Conservation (phyloP, 164 flowering plant genomes). For the Warburgia ugandensis region DNA sequence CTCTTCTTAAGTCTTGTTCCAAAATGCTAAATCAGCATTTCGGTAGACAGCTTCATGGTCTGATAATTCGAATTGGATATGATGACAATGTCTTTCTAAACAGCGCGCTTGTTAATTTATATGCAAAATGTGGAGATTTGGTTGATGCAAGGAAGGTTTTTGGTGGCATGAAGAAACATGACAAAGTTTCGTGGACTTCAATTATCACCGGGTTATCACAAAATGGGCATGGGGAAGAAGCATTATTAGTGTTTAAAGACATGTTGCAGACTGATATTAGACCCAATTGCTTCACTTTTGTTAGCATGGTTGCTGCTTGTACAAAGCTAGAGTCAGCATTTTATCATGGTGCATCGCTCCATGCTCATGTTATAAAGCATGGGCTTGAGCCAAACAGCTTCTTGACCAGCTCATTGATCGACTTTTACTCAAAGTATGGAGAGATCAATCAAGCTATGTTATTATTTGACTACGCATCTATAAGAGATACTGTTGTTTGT, state of each 20-base stretch:
- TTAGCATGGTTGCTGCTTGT: constrained; percentile 28
- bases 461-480: constrained; percentile 17
- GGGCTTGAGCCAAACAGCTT: constrained; percentile 26
- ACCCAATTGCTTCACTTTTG: constrained; percentile 40
- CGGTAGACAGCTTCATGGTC: constrained; percentile 40
- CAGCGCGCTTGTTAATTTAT: constrained; percentile 38
- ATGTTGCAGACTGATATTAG: constrained; percentile 25
- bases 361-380: constrained; percentile 36
- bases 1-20: constrained; percentile 21
- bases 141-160: constrained; percentile 31
- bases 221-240: constrained; percentile 34
- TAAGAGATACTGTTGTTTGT: constrained; percentile 26
- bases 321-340: constrained; percentile 8
- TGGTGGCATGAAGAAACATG: constrained; percentile 27
- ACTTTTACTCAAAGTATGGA: constrained; percentile 41
- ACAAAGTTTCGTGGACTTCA: constrained; percentile 44
- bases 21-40: constrained; percentile 13
- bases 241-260: constrained; percentile 27
- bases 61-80: constrained; percentile 19
- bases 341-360: constrained; percentile 20
- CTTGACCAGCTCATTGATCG: constrained; percentile 35
- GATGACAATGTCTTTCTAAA: constrained; percentile 24
- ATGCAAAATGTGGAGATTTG: constrained; percentile 27
- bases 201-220: constrained; percentile 31
- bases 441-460: constrained; percentile 20